A percentile compares a stretch with the other conserved stretches of the same genome.
Evolutionary conservation across 2,329 filamentous ascomycete genomes (phyloP).

Genomic region (Fusarium staphyleae): DNA sequence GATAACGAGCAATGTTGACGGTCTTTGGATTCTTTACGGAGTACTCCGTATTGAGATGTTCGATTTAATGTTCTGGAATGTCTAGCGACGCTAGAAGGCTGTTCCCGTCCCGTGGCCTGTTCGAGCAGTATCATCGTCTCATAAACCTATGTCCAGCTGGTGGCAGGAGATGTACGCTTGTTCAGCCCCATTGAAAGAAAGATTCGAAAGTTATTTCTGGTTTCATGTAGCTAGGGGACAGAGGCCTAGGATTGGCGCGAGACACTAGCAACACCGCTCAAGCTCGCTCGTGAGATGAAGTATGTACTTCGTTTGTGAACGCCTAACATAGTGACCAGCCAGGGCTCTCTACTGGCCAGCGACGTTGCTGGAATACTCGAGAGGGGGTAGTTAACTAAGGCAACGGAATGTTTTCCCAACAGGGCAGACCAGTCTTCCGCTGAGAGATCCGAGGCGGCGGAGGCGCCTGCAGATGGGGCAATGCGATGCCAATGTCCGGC

Average conservation of each 20-base stretch:
- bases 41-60: too few relatives aligned
- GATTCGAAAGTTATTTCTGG: not conserved
- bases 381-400: slow-evolving; percentile 25
- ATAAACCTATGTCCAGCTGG: slow-evolving; percentile 9
- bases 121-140: slow-evolving; percentile 25
- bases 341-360: slow-evolving; percentile 12
- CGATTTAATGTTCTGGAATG: slow-evolving; percentile 35
- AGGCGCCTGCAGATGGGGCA: slow-evolving; percentile 37
- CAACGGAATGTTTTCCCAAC: slow-evolving; percentile 19
- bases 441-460: slow-evolving; percentile 35
- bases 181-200: not conserved
- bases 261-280: slow-evolving; percentile 4
- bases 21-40: slow-evolving; percentile 14
- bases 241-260: slow-evolving; percentile 2
- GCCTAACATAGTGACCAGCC: slow-evolving; percentile 3
- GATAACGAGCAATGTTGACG: slow-evolving; percentile 18
- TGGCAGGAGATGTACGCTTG: slow-evolving; percentile 18
- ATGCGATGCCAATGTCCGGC: slow-evolving; percentile 37
- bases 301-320: too few relatives aligned
- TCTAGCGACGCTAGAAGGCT: slow-evolving; percentile 21
- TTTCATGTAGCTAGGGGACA: slow-evolving; percentile 4
- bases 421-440: slow-evolving; percentile 11
- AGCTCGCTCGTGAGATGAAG: slow-evolving; percentile 32
- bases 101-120: slow-evolving; percentile 24
- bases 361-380: too few relatives aligned